Base-by-base conservation (phyloP, 1,284 basidiomycete genomes). In the Trichosporon asahii region DNA sequence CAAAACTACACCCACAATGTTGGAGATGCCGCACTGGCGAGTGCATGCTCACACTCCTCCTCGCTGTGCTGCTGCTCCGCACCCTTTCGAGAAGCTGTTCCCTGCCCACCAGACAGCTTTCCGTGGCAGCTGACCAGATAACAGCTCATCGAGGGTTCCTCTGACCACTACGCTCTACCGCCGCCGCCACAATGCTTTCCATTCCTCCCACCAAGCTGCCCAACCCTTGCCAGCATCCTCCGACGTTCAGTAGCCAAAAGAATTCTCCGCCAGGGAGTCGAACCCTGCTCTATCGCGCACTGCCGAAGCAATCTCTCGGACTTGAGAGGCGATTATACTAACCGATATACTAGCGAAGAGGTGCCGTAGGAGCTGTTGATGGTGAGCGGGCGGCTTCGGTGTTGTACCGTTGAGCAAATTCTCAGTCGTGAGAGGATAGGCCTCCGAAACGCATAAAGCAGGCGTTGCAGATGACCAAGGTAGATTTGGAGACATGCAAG, bases 301-400 rank as follows among this genome's bases (percentile, higher is more conserved):
- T 15, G 7, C 14, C 6, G 55, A 29, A 18, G 25, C 12, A 21
- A 15, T 57, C 55, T 57, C 55, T 57, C 55, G 31, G 31, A 31
- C 27, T 57, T 57, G 55, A 57, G 55, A 57, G 55, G 55, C 55
- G 55, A 31, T 57, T 57, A 57, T 57, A 57, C 55, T 57, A 57
- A 57, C 55, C 55, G 55, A 57, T 57, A 57, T 57, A 57, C 55
- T 57, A 57, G 55, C 55, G 55, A 57, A 57, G 55, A 57, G 55
- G 12, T 57, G 12, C 27, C 31, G 25, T 23, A 57, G 25, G 12
- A 25, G 23, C 53, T 25, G 53, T 25, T 27, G 55, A 14, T 8
- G 11, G 27, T 46, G 44, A 21, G 15, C n/a, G 44, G 18, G 14
- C 44, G 15, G 4, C 8, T 4, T 2, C 8, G 18, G 18, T n/a